Evolutionary conservation across 805 yeast species (phyloP).

Genomic region (Cyberlindnera maritima): DNA sequence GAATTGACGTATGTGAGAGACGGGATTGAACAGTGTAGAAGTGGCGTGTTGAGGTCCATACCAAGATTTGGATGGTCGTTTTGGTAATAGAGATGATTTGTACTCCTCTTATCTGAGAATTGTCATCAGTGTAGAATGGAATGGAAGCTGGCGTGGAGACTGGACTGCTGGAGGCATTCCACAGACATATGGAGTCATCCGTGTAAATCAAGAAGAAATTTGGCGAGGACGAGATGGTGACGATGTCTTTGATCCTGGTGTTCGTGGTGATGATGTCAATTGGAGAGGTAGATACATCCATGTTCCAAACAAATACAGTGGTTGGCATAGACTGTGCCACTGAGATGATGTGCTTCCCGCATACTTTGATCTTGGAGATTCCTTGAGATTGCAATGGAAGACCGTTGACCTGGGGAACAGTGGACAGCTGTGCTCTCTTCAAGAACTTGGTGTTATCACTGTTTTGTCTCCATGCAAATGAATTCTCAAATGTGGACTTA

Average conservation of each 20-base stretch:
- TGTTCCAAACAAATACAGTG: constrained; percentile 17
- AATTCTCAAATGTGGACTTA: neutral
- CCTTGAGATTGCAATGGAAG: constrained; percentile 9
- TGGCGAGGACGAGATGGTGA: neutral
- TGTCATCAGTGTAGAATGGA: constrained; percentile 1
- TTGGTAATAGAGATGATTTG: constrained; percentile 7
- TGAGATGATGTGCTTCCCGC: constrained; percentile 2
- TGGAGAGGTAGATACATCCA: constrained; percentile 1
- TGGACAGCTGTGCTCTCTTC: constrained; percentile 1
- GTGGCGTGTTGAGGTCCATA: constrained; percentile 8
- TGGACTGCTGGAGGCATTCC: constrained; percentile 10
- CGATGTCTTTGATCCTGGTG: constrained; percentile 9
- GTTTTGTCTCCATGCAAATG: constrained; percentile 13
- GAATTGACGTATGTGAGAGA: neutral
- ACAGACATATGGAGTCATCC: constrained; percentile 13
- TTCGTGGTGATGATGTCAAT: constrained; percentile 11
- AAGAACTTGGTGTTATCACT: constrained; percentile 7
- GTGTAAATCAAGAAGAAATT: constrained; percentile 6
- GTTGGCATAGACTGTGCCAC: constrained; percentile 17
- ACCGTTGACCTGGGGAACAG: constrained; percentile 8
- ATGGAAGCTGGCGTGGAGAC: neutral
- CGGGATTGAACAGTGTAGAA: constrained; percentile 8
- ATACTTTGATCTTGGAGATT: neutral
- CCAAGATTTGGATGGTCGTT: constrained; percentile 6
- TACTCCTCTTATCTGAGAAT: constrained; percentile 4